These are phyloP conservation scores for Metarhizium robertsii DNA, from an alignment of 2,329 filamentous ascomycete species.

Conservation along the genomic window DNA sequence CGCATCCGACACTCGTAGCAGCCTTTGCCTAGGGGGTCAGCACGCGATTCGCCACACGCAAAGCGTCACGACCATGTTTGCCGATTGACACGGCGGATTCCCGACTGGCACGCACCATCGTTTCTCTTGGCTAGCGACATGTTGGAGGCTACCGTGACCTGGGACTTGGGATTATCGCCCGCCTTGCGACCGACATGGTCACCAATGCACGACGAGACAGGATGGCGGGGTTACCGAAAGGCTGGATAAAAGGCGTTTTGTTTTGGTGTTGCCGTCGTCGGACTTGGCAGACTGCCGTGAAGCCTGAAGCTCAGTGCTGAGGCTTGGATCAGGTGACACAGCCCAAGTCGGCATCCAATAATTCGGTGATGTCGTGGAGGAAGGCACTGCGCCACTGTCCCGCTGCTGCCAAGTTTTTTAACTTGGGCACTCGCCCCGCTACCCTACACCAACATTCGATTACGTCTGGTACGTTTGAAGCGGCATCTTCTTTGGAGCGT, in stretches of 20 bases:
- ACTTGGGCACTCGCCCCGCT: too few species aligned
- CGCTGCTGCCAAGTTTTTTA: neutral
- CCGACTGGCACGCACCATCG: conserved; percentile 10
- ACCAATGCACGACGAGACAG: neutral
- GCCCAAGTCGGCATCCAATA: too few species aligned
- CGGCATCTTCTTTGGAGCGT: too few species aligned
- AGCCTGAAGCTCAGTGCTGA: neutral
- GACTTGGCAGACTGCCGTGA: too few species aligned
- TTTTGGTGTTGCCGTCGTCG: neutral
- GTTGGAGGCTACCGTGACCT: neutral
- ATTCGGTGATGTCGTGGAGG: too few species aligned
- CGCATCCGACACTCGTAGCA: conserved; percentile 29
- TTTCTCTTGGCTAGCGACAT: conserved; percentile 20
- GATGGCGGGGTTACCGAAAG: neutral
- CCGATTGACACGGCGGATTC: neutral
- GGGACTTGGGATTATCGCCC: neutral
- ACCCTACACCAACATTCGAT: too few species aligned
- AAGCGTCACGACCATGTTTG: neutral
- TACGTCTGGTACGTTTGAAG: too few species aligned
- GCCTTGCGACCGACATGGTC: neutral
- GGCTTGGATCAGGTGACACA: neutral
- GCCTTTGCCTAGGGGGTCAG: conserved; percentile 12
- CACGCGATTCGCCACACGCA: neutral
- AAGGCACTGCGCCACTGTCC: neutral
- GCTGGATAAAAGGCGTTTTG: neutral